Conservation (phyloP, 2,329 filamentous ascomycete species). For the Cercospora canescens region DNA sequence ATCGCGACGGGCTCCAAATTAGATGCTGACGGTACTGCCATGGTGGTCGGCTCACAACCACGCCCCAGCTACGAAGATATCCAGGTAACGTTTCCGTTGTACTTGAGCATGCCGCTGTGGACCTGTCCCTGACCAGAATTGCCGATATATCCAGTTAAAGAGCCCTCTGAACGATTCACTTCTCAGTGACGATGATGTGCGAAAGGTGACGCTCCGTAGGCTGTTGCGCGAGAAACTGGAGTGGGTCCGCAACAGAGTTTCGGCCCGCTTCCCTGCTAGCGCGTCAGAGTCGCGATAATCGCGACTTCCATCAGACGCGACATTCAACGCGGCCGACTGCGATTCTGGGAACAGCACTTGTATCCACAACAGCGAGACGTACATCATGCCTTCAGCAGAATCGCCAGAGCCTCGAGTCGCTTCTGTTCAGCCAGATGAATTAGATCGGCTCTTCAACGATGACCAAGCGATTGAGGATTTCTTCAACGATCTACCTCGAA, state of each 20-base stretch:
- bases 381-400: conserved; percentile 34
- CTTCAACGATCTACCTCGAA: conserved; percentile 47
- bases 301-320: conserved; percentile 3
- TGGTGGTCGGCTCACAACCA: conserved; percentile 12
- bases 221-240: not conserved
- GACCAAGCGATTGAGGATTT: conserved; percentile 60
- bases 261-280: not conserved
- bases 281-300: conserved; percentile 1
- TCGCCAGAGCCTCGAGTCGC: conserved; percentile 23
- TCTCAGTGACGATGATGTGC: not conserved
- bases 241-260: not conserved
- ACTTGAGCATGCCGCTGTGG: not conserved
- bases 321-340: not conserved
- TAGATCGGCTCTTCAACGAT: conserved; percentile 75
- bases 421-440: conserved; percentile 43
- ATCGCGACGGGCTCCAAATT: conserved; percentile 31
- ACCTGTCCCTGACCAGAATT: not conserved
- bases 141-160: not conserved
- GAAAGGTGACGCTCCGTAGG: not conserved
- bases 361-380: conserved; percentile 11
- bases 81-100: not conserved
- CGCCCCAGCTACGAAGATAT: not conserved
- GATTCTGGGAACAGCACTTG: not conserved
- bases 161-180: not conserved
- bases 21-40: conserved; percentile 30